Conservation (phyloP, 163 green algal genomes). For the Chlorella variabilis region DNA sequence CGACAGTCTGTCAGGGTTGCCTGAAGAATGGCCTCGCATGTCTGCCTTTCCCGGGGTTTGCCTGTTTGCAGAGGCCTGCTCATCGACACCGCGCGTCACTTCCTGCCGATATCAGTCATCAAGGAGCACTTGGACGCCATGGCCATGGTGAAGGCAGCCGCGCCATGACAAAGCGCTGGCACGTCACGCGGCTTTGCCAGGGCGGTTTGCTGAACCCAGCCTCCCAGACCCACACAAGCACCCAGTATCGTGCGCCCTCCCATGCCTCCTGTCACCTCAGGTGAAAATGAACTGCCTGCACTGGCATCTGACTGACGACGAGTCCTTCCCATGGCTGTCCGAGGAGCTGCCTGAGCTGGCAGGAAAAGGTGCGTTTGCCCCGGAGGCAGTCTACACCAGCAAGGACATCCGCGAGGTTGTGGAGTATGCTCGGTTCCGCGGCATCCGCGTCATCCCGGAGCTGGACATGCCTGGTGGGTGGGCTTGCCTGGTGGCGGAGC, state of each 20-base stretch:
- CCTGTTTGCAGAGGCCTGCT: slow-evolving; percentile 69
- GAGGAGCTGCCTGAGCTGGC: slow-evolving; percentile 36
- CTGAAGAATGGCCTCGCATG: too few species aligned
- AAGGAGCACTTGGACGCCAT: slow-evolving; percentile 70
- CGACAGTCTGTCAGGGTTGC: too few species aligned
- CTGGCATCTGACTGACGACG: slow-evolving; percentile 74
- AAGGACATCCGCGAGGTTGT: slow-evolving; percentile 47
- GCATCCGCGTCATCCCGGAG: slow-evolving; percentile 70
- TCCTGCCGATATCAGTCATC: slow-evolving; percentile 70
- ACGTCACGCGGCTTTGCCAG: too few species aligned
- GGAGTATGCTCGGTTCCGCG: slow-evolving; percentile 53
- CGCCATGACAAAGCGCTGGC: too few species aligned
- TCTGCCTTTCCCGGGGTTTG: too few species aligned
- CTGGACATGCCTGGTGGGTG: slow-evolving; percentile 53
- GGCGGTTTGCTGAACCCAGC: too few species aligned
- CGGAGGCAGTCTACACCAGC: slow-evolving; percentile 37
- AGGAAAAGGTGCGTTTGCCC: slow-evolving; percentile 45
- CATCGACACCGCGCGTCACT: slow-evolving; percentile 76
- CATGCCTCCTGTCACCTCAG: too few species aligned
- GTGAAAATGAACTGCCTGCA: slow-evolving; percentile 76
- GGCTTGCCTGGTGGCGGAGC: too few species aligned
- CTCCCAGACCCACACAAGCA: too few species aligned
- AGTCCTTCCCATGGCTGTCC: slow-evolving; percentile 42
- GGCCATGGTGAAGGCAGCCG: slow-evolving; percentile 64
- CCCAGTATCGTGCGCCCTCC: too few species aligned